These are phyloP conservation scores for Lophiotrema nucula DNA, from an alignment of 495 filamentous ascomycete species.

Conservation along the genomic window DNA sequence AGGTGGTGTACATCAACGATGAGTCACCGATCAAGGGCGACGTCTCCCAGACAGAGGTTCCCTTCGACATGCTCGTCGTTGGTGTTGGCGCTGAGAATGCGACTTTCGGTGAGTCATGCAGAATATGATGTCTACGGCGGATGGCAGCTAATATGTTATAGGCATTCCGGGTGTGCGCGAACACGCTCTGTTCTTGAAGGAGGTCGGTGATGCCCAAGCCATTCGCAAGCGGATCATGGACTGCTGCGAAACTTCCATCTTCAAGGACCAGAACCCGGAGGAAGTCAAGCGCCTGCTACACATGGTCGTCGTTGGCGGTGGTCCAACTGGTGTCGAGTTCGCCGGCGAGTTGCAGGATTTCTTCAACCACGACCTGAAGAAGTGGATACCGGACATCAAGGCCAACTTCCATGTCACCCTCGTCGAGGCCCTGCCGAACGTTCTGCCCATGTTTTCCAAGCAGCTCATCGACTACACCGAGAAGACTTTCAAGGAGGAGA, in stretches of 20 bases:
- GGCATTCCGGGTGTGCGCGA: slow-evolving; percentile 91
- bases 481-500: slow-evolving; percentile 97
- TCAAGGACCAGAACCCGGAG: slow-evolving; percentile 92
- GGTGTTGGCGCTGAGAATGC: slow-evolving; percentile 98
- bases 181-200: slow-evolving; percentile 96
- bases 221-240: slow-evolving; percentile 99
- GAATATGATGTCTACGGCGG: not conserved
- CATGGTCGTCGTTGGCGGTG: slow-evolving; percentile 98
- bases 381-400: slow-evolving; percentile 93
- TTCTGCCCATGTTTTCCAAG: slow-evolving; percentile 98
- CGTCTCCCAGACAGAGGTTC: slow-evolving; percentile 77
- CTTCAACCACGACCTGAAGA: slow-evolving; percentile 94
- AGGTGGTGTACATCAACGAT: slow-evolving; percentile 83
- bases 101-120: slow-evolving; percentile 73
- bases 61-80: slow-evolving; percentile 97
- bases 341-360: slow-evolving; percentile 98
- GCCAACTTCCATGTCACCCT: slow-evolving; percentile 95
- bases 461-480: slow-evolving; percentile 99
- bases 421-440: slow-evolving; percentile 96
- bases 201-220: slow-evolving; percentile 89
- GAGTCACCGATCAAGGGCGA: slow-evolving; percentile 91
- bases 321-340: slow-evolving; percentile 97
- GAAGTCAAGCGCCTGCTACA: slow-evolving; percentile 93
- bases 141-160: slow-evolving; percentile 41
- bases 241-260: slow-evolving; percentile 95